Base-by-base conservation (phyloP, 108 stramenopile genomes). In the Nannochloropsis salina region DNA sequence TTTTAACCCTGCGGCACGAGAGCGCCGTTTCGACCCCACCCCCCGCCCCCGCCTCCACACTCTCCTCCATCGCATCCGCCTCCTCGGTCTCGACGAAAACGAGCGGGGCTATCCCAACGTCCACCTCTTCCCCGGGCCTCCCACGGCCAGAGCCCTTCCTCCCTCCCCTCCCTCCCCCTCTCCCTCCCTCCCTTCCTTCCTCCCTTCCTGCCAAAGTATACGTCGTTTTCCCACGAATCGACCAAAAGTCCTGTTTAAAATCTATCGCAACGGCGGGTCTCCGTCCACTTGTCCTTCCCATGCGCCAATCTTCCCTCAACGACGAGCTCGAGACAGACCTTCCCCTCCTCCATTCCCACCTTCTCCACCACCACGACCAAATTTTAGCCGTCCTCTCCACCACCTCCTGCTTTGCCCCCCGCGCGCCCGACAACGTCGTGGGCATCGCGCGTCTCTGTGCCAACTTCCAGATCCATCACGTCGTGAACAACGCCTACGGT, bases 401-500 rank as follows among this genome's bases (percentile, higher is more conserved):
- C 2, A 97, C 98, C 8, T 95, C 95, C 43, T 99, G 99, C 90
- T 99, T 99, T 85, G 97, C 97, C 42, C 99, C 99, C 5, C 92
- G 99, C 43, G 93, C 95, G 42, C 98, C 97, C 9, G 99, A 99
- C 91, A 87, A 93, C 80, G 94, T 99, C 2, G 95, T 94, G 84
- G 90, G 85, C 18, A 93, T 90, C 40, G 98, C 97, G 31, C 94
- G 93, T 82, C 86, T 98, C 31, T 95, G 95, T 89, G 85, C 87
- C 42, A 51, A 43, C 42, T 83, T 85, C 2, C 89, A 91, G 22
- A 90, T 99, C 22, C 85, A 92, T 31, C 99, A 99, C 88, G 91
- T 99, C 47, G 94, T 99, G 84, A 99, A 99, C 90, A 96, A 99
- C 91, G 99, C 99, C 80, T 99, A 99, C 88, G 99, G 99, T 44